Conservation (phyloP, 176 grass and related monocot species). For the Aegilops speltoides region DNA sequence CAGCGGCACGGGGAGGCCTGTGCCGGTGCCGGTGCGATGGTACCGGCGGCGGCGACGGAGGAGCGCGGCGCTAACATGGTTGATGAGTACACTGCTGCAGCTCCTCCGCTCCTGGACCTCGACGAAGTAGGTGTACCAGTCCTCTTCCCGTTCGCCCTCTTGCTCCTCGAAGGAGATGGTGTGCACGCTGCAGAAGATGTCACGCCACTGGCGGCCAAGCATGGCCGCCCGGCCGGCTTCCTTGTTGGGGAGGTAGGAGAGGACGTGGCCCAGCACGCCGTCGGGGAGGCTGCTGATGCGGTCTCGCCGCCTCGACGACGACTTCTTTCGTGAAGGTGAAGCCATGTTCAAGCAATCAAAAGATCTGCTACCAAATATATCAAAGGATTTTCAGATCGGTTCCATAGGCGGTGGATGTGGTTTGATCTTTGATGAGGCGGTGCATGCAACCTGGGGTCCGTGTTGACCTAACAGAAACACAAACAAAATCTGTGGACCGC, state of each 20-base stretch:
- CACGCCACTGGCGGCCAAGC: neutral
- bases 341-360: neutral
- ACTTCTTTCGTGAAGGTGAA: too few relatives aligned
- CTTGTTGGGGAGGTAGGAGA: neutral
- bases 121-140: neutral
- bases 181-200: neutral
- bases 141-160: neutral
- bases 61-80: neutral
- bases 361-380: neutral
- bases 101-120: neutral
- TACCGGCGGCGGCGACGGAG: neutral
- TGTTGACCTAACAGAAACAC: neutral
- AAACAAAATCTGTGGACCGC: neutral
- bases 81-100: neutral
- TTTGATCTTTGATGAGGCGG: too few relatives aligned
- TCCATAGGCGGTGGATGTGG: neutral
- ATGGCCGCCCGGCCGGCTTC: neutral
- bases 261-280: neutral
- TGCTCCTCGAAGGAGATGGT: neutral
- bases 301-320: neutral
- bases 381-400: neutral
- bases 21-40: neutral
- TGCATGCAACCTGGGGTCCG: too few relatives aligned
- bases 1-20: neutral
- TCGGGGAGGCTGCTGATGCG: neutral